Evolutionary conservation across 1,284 basidiomycete genomes (phyloP), one percentile per base, ranked within the genome.

Genomic region (Ustilago vetiveriae): DNA sequence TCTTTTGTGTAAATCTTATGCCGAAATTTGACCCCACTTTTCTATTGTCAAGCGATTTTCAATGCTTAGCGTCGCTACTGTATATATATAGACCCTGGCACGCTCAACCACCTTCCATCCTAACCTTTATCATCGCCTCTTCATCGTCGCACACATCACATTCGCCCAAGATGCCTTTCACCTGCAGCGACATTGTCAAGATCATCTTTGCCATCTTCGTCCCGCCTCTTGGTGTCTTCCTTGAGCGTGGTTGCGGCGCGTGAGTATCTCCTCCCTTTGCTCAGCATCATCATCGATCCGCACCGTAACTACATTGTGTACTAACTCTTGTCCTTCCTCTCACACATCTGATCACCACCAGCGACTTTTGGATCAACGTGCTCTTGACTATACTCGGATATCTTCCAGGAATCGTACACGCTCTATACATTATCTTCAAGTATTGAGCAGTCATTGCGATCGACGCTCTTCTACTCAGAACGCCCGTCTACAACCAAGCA

Each of bases 391-490:
- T 77, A 44, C 74, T 77, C 32, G 75, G 75, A 59, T 76, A 65
- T 48, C 17, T 66, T 22, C 67, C 75, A 21, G 75, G 75, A 56
- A 77, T 77, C 71, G 70, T 77, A 56, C 73, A 75, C 71, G 75
- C 75, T 32, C 63, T 76, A 37, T 76, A 76, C 72, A 66, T 76
- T 55, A 76, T 76, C 57, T 68, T 76, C 72, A 74, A 71, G 52
- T 75, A 73, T 42, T 75, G 54, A 65, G 59, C 48, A 51, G 14
- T 6, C 29, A n/a, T n/a, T n/a, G n/a, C n/a, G n/a, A n/a, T n/a
- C n/a, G n/a, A n/a, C n/a, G n/a, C n/a, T n/a, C n/a, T n/a, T n/a
- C n/a, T n/a, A n/a, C n/a, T n/a, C n/a, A n/a, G n/a, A n/a, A n/a
- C n/a, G n/a, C n/a, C n/a, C n/a, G n/a, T n/a, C n/a, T n/a, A n/a